Percentiles rank a stretch among this genome's conserved stretches.
Conservation (phyloP, 805 yeast genomes). For the Kazachstania africana region DNA sequence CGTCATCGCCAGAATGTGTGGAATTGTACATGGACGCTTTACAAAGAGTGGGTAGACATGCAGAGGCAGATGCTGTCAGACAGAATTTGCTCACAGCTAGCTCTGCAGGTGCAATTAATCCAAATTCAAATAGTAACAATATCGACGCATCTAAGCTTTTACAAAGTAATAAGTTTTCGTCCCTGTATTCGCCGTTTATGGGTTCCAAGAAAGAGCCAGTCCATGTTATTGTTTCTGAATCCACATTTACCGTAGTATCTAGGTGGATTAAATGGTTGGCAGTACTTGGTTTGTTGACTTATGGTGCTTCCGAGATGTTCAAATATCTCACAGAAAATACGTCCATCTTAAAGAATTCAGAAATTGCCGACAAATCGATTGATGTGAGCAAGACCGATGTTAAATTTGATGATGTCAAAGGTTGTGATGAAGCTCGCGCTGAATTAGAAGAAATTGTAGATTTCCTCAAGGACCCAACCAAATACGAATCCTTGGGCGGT, state of each 20-base stretch:
- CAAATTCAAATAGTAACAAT: conserved; percentile 21
- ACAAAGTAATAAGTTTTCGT: conserved; percentile 14
- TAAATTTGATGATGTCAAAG: conserved; percentile 85
- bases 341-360: conserved; percentile 48
- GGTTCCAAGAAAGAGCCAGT: conserved; percentile 76
- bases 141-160: too few relatives aligned
- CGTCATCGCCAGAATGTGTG: conserved; percentile 69
- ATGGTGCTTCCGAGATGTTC: conserved; percentile 70
- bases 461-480: conserved; percentile 88
- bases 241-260: conserved; percentile 63
- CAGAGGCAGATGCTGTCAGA: conserved; percentile 63
- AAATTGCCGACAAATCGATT: conserved; percentile 63
- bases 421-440: conserved; percentile 96
- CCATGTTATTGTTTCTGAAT: conserved; percentile 87
- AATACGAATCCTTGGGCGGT: conserved; percentile 94
- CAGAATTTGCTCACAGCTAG: conserved; percentile 32
- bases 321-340: conserved; percentile 76
- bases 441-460: conserved; percentile 98
- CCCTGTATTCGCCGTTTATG: conserved; percentile 25
- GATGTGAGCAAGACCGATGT: conserved; percentile 81
- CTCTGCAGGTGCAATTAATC: conserved; percentile 25
- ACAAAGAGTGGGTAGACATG: conserved; percentile 60
- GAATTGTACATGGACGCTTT: conserved; percentile 72
- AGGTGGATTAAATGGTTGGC: conserved; percentile 85
- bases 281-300: conserved; percentile 68